These are phyloP conservation scores for Pseudoneurospora amorphoporcata DNA, from an alignment of 495 filamentous ascomycete species.

Conservation along the genomic window DNA sequence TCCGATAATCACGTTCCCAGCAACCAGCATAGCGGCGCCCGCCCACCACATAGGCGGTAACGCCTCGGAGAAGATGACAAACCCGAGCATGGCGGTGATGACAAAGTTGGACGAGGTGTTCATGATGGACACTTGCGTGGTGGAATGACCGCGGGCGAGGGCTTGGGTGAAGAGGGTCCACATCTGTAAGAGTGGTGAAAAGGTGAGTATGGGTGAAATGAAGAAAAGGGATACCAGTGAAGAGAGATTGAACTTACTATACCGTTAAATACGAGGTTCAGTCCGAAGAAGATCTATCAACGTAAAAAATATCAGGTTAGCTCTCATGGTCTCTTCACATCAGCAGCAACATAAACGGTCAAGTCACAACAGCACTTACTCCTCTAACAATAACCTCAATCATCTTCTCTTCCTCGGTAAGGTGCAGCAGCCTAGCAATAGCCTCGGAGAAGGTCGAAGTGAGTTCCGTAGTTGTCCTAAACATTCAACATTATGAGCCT, in stretches of 20 bases:
- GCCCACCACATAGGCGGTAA: conserved; percentile 70
- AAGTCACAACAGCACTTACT: conserved; percentile 38
- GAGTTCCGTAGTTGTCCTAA: conserved; percentile 74
- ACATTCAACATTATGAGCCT: not conserved
- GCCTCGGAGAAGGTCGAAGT: conserved; percentile 58
- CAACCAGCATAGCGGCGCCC: conserved; percentile 74
- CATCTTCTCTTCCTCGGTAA: conserved; percentile 38
- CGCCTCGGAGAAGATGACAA: conserved; percentile 28
- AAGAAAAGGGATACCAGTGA: not conserved
- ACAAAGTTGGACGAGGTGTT: conserved; percentile 93
- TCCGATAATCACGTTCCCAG: conserved; percentile 84
- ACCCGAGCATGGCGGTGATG: conserved; percentile 74
- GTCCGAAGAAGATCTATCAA: conserved; percentile 67
- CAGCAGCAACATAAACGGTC: not conserved
- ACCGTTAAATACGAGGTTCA: conserved; percentile 83
- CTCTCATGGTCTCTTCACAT: not conserved
- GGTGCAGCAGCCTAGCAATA: conserved; percentile 51
- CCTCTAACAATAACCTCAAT: conserved; percentile 58
- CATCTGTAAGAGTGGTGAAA: conserved; percentile 43
- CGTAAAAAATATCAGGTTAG: not conserved
- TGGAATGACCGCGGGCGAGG: conserved; percentile 69
- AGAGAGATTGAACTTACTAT: conserved; percentile 37
- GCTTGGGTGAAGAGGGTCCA: conserved; percentile 84
- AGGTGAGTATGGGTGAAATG: not conserved
- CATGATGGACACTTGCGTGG: conserved; percentile 82